Conservation (phyloP, 805 yeast genomes). For the Sporopachydermia quercuum region DNA sequence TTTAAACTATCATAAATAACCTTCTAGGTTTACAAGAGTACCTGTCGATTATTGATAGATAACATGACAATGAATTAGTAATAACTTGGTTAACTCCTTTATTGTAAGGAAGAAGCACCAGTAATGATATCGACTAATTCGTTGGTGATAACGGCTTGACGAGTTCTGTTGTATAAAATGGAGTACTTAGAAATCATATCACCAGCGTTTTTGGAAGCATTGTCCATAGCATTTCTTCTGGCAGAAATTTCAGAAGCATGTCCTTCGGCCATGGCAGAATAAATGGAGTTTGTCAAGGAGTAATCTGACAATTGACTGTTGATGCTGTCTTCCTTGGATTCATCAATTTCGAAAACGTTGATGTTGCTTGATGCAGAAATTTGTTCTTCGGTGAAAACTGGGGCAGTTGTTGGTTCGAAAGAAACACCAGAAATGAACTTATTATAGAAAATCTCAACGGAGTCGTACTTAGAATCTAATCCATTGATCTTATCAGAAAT, state of each 20-base stretch:
- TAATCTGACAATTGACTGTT: constrained; percentile 51
- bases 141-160: constrained; percentile 98
- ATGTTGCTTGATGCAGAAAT: constrained; percentile 78
- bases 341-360: constrained; percentile 67
- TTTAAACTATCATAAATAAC: too few species aligned
- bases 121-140: constrained; percentile 99
- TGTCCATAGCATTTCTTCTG: constrained; percentile 99
- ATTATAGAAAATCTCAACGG: constrained; percentile 75
- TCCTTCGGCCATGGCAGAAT: constrained; percentile 92
- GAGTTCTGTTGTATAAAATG: constrained; percentile 96
- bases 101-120: constrained; percentile 98
- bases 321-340: constrained; percentile 51
- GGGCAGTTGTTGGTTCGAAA: constrained; percentile 65
- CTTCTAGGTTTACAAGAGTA: too few species aligned
- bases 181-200: constrained; percentile 96
- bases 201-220: constrained; percentile 98
- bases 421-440: constrained; percentile 77
- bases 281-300: constrained; percentile 78
- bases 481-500: constrained; percentile 76
- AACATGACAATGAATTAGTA: too few species aligned
- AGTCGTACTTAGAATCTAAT: constrained; percentile 44
- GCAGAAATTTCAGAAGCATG: constrained; percentile 96
- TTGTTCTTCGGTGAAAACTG: constrained; percentile 53
- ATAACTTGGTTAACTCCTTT: constrained; percentile 18
- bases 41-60: too few species aligned